Conservation (phyloP, 163 green algal genomes). For the Scenedesmus sp. region DNA sequence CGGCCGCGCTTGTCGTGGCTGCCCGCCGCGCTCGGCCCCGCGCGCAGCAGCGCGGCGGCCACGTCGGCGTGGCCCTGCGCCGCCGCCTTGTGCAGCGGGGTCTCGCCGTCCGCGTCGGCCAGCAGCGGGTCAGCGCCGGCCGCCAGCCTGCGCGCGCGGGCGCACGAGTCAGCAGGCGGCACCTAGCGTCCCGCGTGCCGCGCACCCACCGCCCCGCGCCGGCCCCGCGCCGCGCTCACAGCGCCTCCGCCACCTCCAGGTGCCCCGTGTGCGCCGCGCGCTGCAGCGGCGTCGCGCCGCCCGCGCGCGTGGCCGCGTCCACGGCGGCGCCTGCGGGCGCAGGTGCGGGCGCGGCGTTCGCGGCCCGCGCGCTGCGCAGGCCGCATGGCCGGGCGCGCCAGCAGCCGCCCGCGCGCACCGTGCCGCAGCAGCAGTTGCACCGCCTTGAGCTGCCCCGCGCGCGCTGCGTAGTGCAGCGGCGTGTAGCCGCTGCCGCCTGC, state of each 20-base stretch:
- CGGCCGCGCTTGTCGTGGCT: constrained; percentile 22
- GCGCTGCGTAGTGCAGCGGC: constrained; percentile 74
- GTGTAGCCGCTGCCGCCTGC: constrained; percentile 72
- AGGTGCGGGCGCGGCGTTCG: not conserved
- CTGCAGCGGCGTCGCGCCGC: constrained; percentile 67
- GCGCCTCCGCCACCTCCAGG: constrained; percentile 21
- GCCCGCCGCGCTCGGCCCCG: not conserved
- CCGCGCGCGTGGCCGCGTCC: constrained; percentile 56
- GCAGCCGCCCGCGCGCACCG: constrained; percentile 29
- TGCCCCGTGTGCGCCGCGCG: constrained; percentile 68
- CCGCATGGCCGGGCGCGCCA: too few relatives aligned
- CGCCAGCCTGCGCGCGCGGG: constrained; percentile 46
- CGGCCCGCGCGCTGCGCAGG: too few relatives aligned
- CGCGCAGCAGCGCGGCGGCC: constrained; percentile 20
- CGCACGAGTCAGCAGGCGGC: not conserved
- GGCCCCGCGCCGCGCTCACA: constrained; percentile 58
- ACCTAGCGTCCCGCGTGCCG: not conserved
- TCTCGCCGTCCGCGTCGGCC: constrained; percentile 69
- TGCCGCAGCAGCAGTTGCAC: constrained; percentile 61
- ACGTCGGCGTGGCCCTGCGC: constrained; percentile 49
- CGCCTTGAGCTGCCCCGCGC: constrained; percentile 58
- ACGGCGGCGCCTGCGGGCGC: constrained; percentile 52
- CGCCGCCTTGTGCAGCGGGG: constrained; percentile 70
- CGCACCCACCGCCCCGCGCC: not conserved
- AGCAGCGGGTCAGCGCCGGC: constrained; percentile 43